These are phyloP conservation scores for Chrysophaeum taylorii DNA, from an alignment of 352 stramenopile species.

Conservation along the genomic window DNA sequence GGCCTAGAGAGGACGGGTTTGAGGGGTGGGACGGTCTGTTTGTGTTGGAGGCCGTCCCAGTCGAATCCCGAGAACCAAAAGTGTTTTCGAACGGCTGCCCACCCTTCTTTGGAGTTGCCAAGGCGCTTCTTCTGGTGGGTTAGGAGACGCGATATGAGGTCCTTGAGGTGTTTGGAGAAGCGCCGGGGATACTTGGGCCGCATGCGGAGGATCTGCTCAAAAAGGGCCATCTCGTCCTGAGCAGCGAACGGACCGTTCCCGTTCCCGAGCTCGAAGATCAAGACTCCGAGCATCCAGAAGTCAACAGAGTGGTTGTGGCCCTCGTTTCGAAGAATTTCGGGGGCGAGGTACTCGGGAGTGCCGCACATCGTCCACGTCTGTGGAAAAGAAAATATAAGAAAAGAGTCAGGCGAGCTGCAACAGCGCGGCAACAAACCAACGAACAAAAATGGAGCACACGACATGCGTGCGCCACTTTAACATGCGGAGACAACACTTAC, in stretches of 20 bases:
- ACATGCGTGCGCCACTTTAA: no score
- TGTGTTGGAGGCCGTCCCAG: conserved; percentile 53
- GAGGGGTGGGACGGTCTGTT: no score
- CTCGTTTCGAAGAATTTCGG: conserved; percentile 70
- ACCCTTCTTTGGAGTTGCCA: conserved; percentile 61
- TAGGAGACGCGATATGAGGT: conserved; percentile 66
- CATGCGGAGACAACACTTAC: no score
- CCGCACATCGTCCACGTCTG: conserved; percentile 75
- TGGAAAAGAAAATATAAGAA: no score
- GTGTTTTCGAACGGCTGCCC: conserved; percentile 52
- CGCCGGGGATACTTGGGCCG: conserved; percentile 49
- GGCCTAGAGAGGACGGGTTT: no score
- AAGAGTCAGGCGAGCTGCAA: no score
- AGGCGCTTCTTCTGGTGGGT: conserved; percentile 58
- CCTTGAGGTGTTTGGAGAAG: conserved; percentile 42
- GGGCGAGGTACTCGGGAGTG: conserved; percentile 82
- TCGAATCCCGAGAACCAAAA: conserved; percentile 59
- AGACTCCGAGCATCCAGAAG: conserved; percentile 72
- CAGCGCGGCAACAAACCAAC: no score
- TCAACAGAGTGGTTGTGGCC: conserved; percentile 67
- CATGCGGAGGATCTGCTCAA: conserved; percentile 64
- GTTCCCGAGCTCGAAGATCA: conserved; percentile 62
- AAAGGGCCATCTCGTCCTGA: conserved; percentile 69
- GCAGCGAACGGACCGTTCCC: conserved; percentile 53
- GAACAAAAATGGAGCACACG: no score